These are phyloP conservation scores for Penicillium sp. DNA, from an alignment of 2,329 filamentous ascomycete species.

Conservation along the genomic window DNA sequence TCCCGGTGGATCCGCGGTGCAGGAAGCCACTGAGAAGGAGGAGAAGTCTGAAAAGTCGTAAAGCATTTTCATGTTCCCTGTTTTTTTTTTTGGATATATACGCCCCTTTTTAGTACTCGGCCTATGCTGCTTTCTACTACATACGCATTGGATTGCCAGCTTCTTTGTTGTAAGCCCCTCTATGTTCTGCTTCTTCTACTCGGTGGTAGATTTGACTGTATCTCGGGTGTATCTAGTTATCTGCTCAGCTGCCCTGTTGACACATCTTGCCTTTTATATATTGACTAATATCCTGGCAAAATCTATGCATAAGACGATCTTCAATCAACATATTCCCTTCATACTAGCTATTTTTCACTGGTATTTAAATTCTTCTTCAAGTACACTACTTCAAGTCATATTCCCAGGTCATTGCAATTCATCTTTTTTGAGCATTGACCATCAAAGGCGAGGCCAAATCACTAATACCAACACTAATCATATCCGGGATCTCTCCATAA, in stretches of 20 bases:
- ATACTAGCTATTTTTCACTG: too few relatives aligned
- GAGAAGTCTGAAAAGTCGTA: constrained; percentile 13
- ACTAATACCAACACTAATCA: constrained; percentile 18
- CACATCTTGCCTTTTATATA: constrained; percentile 7
- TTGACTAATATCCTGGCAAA: constrained; percentile 15
- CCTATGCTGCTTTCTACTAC: neutral
- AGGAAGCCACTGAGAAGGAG: constrained; percentile 3
- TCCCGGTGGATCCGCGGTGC: constrained; percentile 29
- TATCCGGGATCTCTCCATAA: constrained; percentile 1
- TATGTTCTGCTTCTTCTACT: neutral
- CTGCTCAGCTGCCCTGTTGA: neutral
- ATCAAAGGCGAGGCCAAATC: constrained; percentile 14
- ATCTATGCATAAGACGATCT: neutral
- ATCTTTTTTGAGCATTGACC: constrained; percentile 11
- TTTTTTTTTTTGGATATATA: neutral
- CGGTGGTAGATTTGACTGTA: too few relatives aligned
- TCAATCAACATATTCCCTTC: too few relatives aligned
- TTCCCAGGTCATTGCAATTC: neutral
- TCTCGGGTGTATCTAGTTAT: too few relatives aligned
- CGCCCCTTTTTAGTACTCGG: neutral
- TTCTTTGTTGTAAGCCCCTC: neutral
- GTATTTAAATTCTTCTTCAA: neutral
- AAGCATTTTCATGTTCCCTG: too few relatives aligned
- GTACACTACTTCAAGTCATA: too few relatives aligned
- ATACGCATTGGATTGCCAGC: constrained; percentile 3